Evolutionary conservation across 495 filamentous ascomycete species (phyloP).

Genomic region (Bryoglossum gracile): DNA sequence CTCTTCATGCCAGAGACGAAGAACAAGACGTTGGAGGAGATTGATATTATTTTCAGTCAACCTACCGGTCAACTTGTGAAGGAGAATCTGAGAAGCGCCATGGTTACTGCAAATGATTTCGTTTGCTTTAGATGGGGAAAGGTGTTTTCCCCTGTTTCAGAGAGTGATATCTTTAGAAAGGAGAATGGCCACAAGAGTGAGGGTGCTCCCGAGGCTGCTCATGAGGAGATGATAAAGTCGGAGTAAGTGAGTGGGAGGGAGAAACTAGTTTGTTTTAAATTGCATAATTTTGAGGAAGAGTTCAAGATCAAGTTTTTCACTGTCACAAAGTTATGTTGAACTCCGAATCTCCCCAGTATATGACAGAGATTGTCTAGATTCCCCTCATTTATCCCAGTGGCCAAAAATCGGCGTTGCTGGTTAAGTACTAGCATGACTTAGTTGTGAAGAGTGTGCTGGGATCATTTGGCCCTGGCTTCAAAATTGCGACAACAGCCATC

Average conservation of each 20-base stretch:
- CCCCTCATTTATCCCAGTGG: no score
- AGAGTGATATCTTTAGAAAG: slow-evolving; percentile 21
- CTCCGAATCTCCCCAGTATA: no score
- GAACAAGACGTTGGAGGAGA: slow-evolving; percentile 56
- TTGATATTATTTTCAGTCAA: slow-evolving; percentile 49
- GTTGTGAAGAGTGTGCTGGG: no score
- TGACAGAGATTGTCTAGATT: no score
- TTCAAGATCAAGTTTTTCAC: no score
- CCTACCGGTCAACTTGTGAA: slow-evolving; percentile 48
- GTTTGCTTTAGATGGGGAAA: slow-evolving; percentile 20
- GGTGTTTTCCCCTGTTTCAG: slow-evolving; percentile 17
- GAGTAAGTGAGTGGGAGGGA: not conserved
- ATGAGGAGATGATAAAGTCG: slow-evolving; percentile 13
- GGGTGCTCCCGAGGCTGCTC: not conserved
- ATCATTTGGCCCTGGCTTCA: no score
- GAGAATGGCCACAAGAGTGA: slow-evolving; percentile 19
- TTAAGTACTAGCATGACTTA: no score
- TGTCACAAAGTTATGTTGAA: no score
- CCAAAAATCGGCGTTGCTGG: no score
- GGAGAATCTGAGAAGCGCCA: slow-evolving; percentile 36
- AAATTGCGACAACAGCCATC: no score
- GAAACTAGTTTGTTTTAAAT: no score
- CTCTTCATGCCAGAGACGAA: slow-evolving; percentile 59
- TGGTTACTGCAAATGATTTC: slow-evolving; percentile 18
- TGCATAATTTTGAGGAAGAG: no score